Conservation (phyloP, 164 flowering plant genomes). For the Piper betle region DNA sequence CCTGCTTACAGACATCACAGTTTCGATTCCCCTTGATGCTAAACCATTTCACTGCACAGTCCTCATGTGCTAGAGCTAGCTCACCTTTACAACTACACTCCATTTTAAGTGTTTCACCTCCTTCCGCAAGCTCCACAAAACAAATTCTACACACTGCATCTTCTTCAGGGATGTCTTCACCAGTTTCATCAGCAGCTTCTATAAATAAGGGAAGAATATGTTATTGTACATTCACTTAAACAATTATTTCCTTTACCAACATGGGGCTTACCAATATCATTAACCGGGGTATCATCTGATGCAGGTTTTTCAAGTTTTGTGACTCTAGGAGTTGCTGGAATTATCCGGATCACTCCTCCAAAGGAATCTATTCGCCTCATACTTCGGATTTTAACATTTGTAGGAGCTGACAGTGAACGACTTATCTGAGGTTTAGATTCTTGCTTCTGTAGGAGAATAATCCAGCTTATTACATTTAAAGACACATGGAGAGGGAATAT, state of each 20-base stretch:
- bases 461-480: background rate
- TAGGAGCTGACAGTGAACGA: conserved; percentile 67
- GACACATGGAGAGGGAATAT: too few relatives aligned
- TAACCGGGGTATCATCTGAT: conserved; percentile 19
- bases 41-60: conserved; percentile 86
- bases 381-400: conserved; percentile 42
- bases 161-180: conserved; percentile 79
- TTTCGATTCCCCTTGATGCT: conserved; percentile 75
- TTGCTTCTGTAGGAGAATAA: conserved; percentile 25
- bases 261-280: conserved; percentile 27
- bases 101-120: conserved; percentile 68
- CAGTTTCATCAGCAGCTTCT: conserved; percentile 31
- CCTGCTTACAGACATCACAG: conserved; percentile 75
- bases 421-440: conserved; percentile 30
- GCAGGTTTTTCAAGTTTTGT: conserved; percentile 20
- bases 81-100: conserved; percentile 89
- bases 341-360: conserved; percentile 50
- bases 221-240: background rate
- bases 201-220: conserved; percentile 4
- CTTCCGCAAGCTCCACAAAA: conserved; percentile 65
- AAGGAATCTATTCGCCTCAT: conserved; percentile 41
- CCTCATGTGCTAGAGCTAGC: conserved; percentile 79
- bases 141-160: conserved; percentile 86
- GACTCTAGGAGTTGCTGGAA: conserved; percentile 41
- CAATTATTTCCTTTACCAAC: too few relatives aligned